These are phyloP conservation scores for Fusarium sterilihyphosum DNA, from an alignment of 2,329 filamentous ascomycete genomes.

Conservation along the genomic window DNA sequence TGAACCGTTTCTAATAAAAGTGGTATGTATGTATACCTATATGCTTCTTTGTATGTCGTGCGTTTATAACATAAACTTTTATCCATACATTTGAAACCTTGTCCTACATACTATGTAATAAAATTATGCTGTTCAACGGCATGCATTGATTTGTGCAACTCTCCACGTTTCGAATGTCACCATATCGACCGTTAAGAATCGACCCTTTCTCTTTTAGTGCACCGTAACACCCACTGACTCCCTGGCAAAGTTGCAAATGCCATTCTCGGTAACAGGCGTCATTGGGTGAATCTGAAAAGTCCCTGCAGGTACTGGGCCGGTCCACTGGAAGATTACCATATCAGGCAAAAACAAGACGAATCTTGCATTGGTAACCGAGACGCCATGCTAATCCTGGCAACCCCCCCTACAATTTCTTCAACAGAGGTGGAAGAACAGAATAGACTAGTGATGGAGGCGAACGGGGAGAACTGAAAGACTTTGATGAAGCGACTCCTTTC, in stretches of 20 bases:
- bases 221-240: slow-evolving; percentile 19
- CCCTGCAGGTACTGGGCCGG: slow-evolving; percentile 32
- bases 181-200: slow-evolving; percentile 16
- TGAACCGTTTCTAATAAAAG: neutral
- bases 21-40: neutral
- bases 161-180: slow-evolving; percentile 2
- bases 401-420: slow-evolving; percentile 21
- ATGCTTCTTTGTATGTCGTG: neutral
- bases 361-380: slow-evolving; percentile 31
- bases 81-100: neutral
- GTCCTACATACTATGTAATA: neutral
- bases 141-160: slow-evolving; percentile 15
- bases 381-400: slow-evolving; percentile 15
- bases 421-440: neutral
- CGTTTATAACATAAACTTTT: neutral
- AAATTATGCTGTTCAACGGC: slow-evolving; percentile 2
- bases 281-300: slow-evolving; percentile 25
- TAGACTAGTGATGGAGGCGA: neutral
- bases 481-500: neutral
- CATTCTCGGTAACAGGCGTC: slow-evolving; percentile 27
- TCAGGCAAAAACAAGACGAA: slow-evolving; percentile 22
- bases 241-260: slow-evolving; percentile 13
- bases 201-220: slow-evolving; percentile 8
- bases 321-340: slow-evolving; percentile 24
- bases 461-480: neutral